Base-by-base conservation (phyloP, 257 asterid genomes). In the Solanum piurae region DNA sequence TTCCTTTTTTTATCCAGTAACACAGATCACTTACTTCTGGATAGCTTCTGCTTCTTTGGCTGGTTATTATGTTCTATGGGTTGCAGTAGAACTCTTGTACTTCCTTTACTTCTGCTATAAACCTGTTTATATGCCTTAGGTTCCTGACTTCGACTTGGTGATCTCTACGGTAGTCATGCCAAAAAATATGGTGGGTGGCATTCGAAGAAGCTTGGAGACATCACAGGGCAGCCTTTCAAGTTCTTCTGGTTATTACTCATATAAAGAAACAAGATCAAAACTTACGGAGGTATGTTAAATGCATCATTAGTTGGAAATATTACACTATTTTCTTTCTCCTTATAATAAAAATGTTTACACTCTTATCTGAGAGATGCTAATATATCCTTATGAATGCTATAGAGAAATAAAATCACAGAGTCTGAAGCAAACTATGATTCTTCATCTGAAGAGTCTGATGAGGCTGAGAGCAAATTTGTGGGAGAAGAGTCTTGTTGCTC, bases 391-490 rank as follows among this genome's bases (percentile, higher is more conserved):
- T 34, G 64, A 89, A 40, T 72, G 27, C 42, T 87, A 74, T 85
- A 94, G 98, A 92, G 85, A 85, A 92, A 89, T 12, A 60, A 86
- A 66, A 77, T 79, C 77, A 86, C 91, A 83, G 86, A 86, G 16
- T 80, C 85, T 40, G 87, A 86, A 80, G 88, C 85, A 89, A 92
- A 92, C 25, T 91, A 90, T 71, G 95, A 93, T 89, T 93, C 90
- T 88, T 88, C 89, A 89, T 96, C 98, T 12, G 97, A 93, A 11
- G 95, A 88, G 90, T 96, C 98, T 5, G 97, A 96, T 49, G 99
- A 96, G 92, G 98, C 95, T 46, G 98, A 96, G 89, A 96, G 98
- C 89, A 91, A 95, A 88, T 96, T 93, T 71, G 90, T 89, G 94
- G 97, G 96, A 79, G 92, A 89, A 83, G 91, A 89, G 84, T 88